Base-by-base conservation (phyloP, 768 basidiomycete genomes). In the Tulasnella sp. region DNA sequence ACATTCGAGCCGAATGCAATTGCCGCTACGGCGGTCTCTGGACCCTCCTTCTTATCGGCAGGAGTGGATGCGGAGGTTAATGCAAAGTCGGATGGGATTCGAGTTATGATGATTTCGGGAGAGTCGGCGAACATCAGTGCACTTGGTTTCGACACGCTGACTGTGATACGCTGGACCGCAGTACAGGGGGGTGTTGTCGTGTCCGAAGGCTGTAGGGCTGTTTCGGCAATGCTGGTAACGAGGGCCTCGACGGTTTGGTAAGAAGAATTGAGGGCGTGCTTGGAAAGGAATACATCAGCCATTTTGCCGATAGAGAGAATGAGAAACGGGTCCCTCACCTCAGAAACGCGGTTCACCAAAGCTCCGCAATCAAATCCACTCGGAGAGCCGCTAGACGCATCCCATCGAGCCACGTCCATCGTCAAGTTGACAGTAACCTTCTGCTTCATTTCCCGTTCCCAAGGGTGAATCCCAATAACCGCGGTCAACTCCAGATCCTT, bases 1-100 rank as follows among this genome's bases (percentile, higher is more conserved):
- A 98, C 88, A 84, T 99, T 99, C 5, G 96, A 94, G 0, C 97
- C 97, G 1, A 99, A 85, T 0, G 95, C 95, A 48, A 99, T 89
- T 12, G 92, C 92, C 3, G 89, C 93, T 1, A 82, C 86, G 11
- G 7, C 69, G 37, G 54, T 20, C 28, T 18, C 77, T 22, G 48
- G 77, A 58, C 60, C 46, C 3, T 46, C 18, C 48, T 50, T 16
- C 48, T 50, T 50, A 18, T 28, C 42, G 1, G 31, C 40, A 24
- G 74, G 31, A 34, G 34, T 7, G 58, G 28, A 72, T 40, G 28
- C 16, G 18, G 76, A 16, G 42, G 48, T 8, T 24, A 77, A 14
- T 31, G 77, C 77, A 75, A 83, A 85, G 73, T 83, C 83, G 1
- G 78, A 34, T 9, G 81, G 81, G 11, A 82, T 77, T 24, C 93